Base-by-base conservation (phyloP, 805 yeast genomes). In the Jamesozyma lodderae region DNA sequence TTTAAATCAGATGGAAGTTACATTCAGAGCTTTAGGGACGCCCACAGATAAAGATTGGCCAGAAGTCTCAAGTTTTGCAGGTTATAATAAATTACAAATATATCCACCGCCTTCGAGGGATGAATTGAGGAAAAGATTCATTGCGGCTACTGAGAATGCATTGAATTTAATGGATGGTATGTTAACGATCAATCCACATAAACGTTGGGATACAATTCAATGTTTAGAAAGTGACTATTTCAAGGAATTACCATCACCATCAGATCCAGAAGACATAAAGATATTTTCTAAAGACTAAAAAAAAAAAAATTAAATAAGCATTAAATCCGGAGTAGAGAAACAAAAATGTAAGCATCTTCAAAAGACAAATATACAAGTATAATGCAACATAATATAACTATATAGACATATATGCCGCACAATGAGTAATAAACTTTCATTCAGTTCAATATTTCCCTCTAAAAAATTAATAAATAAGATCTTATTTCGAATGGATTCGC, bases 1-100 rank as follows among this genome's bases (percentile, higher is more conserved):
- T 57, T 59, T 76, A 2, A 95, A 88, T 54, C 99, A 92, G 57
- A 62, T 88, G 28, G 94, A 82, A 35, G 82, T 87, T n/a, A 92
- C 97, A 0, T 90, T 92, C 58, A 77, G 84, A 53, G 98, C 97
- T 0, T 63, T 90, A 41, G 99, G 99, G 0, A 88, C 98, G 0
- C 98, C 99, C 4, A 83, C 94, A 0, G 96, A 88, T 47, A 77
- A 72, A 23, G 77, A 68, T 2, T 92, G 98, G 98, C 94, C 95
- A 0, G 83, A 86, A 34, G 94, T 90, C 2, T 73, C 88, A 1
- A 68, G 73, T 42, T 69, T 92, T 36, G 92, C 95, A 0, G 68
- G 75, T 20, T 92, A 84, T 56, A 76, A 81, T 51, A 75, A 84
- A 26, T 63, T 83, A 45, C 74, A 75, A 31, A 73, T 78, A 20